phyloP scores from a whole-genome alignment of 208 protist species.

The Crithidia thermophila region DNA sequence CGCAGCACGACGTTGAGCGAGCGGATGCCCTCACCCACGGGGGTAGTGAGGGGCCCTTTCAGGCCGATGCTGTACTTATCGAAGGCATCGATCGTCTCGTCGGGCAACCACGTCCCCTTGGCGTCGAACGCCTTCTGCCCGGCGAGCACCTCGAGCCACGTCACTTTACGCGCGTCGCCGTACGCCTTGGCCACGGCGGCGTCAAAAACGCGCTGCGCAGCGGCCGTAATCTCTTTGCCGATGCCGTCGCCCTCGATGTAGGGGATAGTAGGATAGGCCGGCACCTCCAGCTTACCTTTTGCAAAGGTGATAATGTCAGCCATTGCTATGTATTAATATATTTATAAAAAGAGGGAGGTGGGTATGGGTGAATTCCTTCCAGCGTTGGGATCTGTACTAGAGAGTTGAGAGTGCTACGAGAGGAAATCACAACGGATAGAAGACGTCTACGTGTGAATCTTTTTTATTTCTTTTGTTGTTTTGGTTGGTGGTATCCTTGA shows the following conservation, averaged over 20 bases:
- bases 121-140: conserved; percentile 38
- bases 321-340: conserved; percentile 5
- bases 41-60: conserved; percentile 49
- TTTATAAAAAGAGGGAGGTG: too few species aligned
- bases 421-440: too few species aligned
- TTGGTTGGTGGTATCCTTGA: background rate
- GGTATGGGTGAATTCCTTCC: too few species aligned
- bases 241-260: conserved; percentile 61
- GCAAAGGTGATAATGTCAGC: conserved; percentile 21
- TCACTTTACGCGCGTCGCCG: conserved; percentile 27
- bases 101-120: conserved; percentile 35
- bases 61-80: conserved; percentile 35
- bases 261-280: conserved; percentile 43
- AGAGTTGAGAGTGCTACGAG: too few species aligned
- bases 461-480: background rate
- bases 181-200: conserved; percentile 50
- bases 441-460: background rate
- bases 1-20: conserved; percentile 61
- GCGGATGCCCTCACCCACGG: conserved; percentile 52
- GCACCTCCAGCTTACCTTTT: conserved; percentile 27
- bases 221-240: conserved; percentile 45
- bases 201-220: conserved; percentile 36
- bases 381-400: too few species aligned
- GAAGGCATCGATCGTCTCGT: conserved; percentile 46
- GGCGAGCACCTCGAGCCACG: conserved; percentile 50